Evolutionary conservation across 2,329 filamentous ascomycete species (phyloP).

Genomic region (Aspergillus costaricaensis): DNA sequence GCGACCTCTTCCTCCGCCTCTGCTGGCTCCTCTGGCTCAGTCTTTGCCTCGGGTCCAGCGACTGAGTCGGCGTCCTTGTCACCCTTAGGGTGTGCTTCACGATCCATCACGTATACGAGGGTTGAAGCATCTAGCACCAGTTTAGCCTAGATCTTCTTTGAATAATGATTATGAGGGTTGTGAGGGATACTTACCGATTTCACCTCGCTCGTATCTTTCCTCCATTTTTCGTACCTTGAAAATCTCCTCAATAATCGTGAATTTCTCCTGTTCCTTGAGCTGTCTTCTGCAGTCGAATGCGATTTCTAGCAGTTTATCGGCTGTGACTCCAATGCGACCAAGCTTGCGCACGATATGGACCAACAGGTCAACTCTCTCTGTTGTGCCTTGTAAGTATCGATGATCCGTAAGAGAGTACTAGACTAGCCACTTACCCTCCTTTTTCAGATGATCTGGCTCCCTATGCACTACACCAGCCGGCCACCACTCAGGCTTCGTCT

Average conservation of each 20-base stretch:
- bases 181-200: slow-evolving; percentile 38
- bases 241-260: slow-evolving; percentile 45
- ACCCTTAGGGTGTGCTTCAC: slow-evolving; percentile 35
- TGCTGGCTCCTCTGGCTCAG: slow-evolving; percentile 28
- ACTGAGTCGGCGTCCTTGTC: slow-evolving; percentile 35
- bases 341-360: slow-evolving; percentile 46
- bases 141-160: neutral
- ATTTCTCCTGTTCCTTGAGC: slow-evolving; percentile 37
- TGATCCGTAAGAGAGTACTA: neutral
- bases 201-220: slow-evolving; percentile 43
- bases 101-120: slow-evolving; percentile 42
- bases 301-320: slow-evolving; percentile 44
- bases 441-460: slow-evolving; percentile 52
- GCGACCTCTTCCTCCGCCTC: slow-evolving; percentile 30
- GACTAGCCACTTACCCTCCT: slow-evolving; percentile 42
- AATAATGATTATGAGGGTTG: neutral
- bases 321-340: slow-evolving; percentile 36
- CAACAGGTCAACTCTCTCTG: slow-evolving; percentile 41
- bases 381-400: neutral
- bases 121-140: slow-evolving; percentile 33
- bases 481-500: slow-evolving; percentile 50
- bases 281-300: slow-evolving; percentile 43
- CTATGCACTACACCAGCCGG: slow-evolving; percentile 48
- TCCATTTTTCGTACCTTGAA: slow-evolving; percentile 44
- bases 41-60: slow-evolving; percentile 25